Evolutionary conservation across 2,329 filamentous ascomycete genomes (phyloP).

Genomic region (Exophiala sp.): DNA sequence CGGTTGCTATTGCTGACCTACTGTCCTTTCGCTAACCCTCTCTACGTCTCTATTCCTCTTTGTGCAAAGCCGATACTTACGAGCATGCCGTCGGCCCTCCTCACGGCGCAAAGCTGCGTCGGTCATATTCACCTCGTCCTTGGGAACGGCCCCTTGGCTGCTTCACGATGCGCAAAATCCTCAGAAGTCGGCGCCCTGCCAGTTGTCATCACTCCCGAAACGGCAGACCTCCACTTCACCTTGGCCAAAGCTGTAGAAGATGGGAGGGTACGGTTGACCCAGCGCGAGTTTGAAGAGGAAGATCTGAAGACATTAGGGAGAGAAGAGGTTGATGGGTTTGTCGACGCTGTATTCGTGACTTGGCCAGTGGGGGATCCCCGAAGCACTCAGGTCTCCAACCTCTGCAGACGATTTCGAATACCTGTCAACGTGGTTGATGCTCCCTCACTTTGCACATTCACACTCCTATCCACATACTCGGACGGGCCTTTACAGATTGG

Average conservation of each 20-base stretch:
- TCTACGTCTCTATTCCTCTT: constrained; percentile 1
- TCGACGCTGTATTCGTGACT: constrained; percentile 91
- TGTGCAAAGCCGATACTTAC: background rate
- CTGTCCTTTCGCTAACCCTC: background rate
- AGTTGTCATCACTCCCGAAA: constrained; percentile 66
- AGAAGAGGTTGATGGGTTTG: constrained; percentile 66
- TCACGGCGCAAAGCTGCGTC: constrained; percentile 38
- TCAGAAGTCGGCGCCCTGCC: constrained; percentile 75
- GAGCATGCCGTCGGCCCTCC: constrained; percentile 28
- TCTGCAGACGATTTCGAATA: constrained; percentile 75
- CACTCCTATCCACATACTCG: constrained; percentile 77
- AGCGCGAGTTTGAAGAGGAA: constrained; percentile 56
- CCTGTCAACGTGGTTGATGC: constrained; percentile 90
- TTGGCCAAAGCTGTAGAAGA: constrained; percentile 43
- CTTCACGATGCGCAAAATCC: constrained; percentile 71
- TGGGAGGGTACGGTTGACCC: constrained; percentile 40
- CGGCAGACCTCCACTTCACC: constrained; percentile 55
- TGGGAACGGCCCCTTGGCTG: constrained; percentile 81
- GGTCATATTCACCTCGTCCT: constrained; percentile 66
- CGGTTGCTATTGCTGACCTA: background rate
- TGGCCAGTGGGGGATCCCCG: constrained; percentile 44
- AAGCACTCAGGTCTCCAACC: constrained; percentile 60
- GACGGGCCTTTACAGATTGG: constrained; percentile 92
- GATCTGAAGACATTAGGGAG: constrained; percentile 75
- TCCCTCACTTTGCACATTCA: constrained; percentile 80